Conservation (phyloP, 306 rosid species). For the Amphicarpaea edgeworthii region DNA sequence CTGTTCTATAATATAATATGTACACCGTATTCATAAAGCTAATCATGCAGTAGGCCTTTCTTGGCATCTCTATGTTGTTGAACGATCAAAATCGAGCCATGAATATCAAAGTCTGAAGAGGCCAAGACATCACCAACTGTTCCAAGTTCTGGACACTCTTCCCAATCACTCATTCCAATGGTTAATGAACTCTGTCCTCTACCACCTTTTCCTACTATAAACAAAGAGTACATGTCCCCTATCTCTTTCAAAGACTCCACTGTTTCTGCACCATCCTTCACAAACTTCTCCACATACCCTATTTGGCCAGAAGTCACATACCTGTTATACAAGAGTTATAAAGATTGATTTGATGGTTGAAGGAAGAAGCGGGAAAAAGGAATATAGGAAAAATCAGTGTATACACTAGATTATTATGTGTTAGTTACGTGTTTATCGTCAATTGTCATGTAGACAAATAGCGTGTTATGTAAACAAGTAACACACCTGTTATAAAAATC, state of each 20-base stretch:
- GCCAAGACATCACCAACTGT: conserved; percentile 95
- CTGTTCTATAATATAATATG: conserved; percentile 7
- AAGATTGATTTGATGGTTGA: too few relatives aligned
- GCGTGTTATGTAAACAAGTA: too few relatives aligned
- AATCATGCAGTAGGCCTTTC: conserved; percentile 53
- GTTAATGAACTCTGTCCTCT: conserved; percentile 82
- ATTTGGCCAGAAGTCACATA: conserved; percentile 80
- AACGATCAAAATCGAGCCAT: conserved; percentile 78
- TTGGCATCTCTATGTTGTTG: conserved; percentile 84
- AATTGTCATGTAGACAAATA: too few relatives aligned
- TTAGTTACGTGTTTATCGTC: too few relatives aligned
- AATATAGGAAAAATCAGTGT: too few relatives aligned
- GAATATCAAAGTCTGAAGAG: conserved; percentile 80
- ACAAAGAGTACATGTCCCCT: conserved; percentile 82
- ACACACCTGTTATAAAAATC: conserved; percentile 84
- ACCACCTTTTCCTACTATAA: conserved; percentile 87
- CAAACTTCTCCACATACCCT: conserved; percentile 83
- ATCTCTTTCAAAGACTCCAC: conserved; percentile 64
- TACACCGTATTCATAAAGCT: conserved; percentile 41
- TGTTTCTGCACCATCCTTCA: conserved; percentile 70
- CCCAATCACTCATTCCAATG: conserved; percentile 93
- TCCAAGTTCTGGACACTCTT: conserved; percentile 95
- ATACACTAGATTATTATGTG: too few relatives aligned
- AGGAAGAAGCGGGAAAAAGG: too few relatives aligned
- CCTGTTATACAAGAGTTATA: too few relatives aligned